Evolutionary conservation across 176 grass and related monocot species (phyloP).

Genomic region (Rhynchospora tenuis): DNA sequence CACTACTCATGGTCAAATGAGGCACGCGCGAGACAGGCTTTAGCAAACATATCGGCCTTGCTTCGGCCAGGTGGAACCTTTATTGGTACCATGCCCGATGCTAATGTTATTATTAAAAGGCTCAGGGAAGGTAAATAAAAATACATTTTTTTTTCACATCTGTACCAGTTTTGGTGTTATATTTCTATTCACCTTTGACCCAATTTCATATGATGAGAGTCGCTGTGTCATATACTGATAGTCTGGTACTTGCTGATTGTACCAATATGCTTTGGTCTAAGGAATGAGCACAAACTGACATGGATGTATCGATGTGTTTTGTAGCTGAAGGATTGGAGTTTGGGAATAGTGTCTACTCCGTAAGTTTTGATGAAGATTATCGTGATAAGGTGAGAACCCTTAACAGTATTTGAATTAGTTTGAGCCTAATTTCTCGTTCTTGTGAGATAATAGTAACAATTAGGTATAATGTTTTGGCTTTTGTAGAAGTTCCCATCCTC

Average conservation of each 20-base stretch:
- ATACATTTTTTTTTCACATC: background rate
- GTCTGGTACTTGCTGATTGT: background rate
- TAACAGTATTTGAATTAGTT: constrained; percentile 5
- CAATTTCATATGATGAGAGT: constrained; percentile 24
- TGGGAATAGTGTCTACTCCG: constrained; percentile 81
- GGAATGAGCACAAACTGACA: background rate
- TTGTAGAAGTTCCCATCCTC: constrained; percentile 78
- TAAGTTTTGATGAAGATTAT: constrained; percentile 85
- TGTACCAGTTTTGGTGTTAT: background rate
- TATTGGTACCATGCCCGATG: constrained; percentile 92
- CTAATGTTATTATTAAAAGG: constrained; percentile 92
- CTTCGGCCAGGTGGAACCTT: constrained; percentile 87
- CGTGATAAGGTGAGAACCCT: constrained; percentile 41
- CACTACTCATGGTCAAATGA: constrained; percentile 98
- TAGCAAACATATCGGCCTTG: constrained; percentile 84
- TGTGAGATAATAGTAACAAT: constrained; percentile 21
- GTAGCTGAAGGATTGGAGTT: constrained; percentile 91
- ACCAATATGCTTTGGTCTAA: background rate
- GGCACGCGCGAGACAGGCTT: constrained; percentile 76
- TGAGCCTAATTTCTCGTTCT: background rate
- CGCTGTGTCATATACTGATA: background rate
- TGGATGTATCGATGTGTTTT: background rate
- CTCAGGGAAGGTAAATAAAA: too few species aligned
- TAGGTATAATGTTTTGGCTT: constrained; percentile 9
- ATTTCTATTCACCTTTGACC: background rate